These are phyloP conservation scores for Prunus yedoensis DNA, from an alignment of 331 rosid genomes.

Conservation along the genomic window DNA sequence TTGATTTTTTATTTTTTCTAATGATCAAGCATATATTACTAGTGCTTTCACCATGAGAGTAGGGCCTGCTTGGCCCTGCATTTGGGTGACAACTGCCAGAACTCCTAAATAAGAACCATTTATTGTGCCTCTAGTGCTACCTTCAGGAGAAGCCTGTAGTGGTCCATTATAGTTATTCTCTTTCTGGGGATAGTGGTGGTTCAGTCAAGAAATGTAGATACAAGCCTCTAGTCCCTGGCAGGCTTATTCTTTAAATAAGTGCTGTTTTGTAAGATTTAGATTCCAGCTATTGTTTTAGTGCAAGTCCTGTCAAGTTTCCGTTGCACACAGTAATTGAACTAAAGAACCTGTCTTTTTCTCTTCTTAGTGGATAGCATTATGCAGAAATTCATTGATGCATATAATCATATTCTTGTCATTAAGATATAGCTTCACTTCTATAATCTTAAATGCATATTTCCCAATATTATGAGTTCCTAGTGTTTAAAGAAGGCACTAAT, in stretches of 20 bases:
- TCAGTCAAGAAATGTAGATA: background rate
- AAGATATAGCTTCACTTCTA: background rate
- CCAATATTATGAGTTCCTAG: background rate
- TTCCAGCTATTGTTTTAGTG: background rate
- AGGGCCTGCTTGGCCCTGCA: background rate
- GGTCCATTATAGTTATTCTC: background rate
- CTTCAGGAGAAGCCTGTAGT: background rate
- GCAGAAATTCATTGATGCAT: background rate
- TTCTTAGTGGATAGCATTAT: background rate
- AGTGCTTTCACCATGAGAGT: background rate
- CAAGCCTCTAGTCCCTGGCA: background rate
- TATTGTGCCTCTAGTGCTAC: slow-evolving; percentile 5
- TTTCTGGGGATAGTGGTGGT: background rate
- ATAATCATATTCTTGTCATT: background rate
- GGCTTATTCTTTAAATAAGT: background rate
- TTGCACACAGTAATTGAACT: background rate
- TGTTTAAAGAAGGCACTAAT: too few relatives aligned
- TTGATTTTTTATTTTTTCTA: background rate
- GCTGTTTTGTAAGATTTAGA: background rate
- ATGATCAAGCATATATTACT: background rate
- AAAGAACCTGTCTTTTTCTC: background rate
- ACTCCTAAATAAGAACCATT: background rate
- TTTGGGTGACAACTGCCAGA: background rate
- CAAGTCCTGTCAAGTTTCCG: slow-evolving; percentile 4
- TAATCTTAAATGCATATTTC: background rate